phyloP scores from a whole-genome alignment of 2,329 filamentous ascomycete species.

The Xylariaceae sp. region DNA sequence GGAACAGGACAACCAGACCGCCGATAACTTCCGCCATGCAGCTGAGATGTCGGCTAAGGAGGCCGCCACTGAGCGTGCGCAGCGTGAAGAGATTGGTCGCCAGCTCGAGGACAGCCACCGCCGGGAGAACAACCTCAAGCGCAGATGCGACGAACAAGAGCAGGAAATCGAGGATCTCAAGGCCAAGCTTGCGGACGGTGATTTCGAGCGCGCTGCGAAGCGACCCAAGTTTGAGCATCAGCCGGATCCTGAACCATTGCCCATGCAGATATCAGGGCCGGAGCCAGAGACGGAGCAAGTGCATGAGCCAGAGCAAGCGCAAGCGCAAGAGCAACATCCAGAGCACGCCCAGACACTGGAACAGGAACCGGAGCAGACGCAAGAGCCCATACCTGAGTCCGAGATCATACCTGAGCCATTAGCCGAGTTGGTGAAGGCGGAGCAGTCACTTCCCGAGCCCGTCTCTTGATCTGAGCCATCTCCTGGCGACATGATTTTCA shows the following conservation, averaged over 20 bases:
- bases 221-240: slow-evolving; percentile 14
- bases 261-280: no score
- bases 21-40: slow-evolving; percentile 44
- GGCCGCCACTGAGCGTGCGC: slow-evolving; percentile 52
- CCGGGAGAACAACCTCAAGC: slow-evolving; percentile 77
- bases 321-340: no score
- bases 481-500: background rate
- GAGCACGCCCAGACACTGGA: no score
- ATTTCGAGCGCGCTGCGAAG: slow-evolving; percentile 22
- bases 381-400: no score
- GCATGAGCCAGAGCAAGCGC: no score
- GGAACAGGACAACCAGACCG: slow-evolving; percentile 69
- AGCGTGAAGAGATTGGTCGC: slow-evolving; percentile 41
- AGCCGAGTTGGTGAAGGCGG: slow-evolving; percentile 2
- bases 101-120: slow-evolving; percentile 73
- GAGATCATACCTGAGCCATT: no score
- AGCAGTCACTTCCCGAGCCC: slow-evolving; percentile 17
- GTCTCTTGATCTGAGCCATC: slow-evolving; percentile 12
- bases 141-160: slow-evolving; percentile 75
- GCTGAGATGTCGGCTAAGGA: slow-evolving; percentile 53
- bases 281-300: no score
- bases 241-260: no score
- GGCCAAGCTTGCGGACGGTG: slow-evolving; percentile 20
- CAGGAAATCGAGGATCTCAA: slow-evolving; percentile 39
- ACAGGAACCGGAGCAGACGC: no score